Evolutionary conservation across 352 stramenopile genomes (phyloP), one percentile per base, ranked within the genome.

Genomic region (Phytophthora crassamura): DNA sequence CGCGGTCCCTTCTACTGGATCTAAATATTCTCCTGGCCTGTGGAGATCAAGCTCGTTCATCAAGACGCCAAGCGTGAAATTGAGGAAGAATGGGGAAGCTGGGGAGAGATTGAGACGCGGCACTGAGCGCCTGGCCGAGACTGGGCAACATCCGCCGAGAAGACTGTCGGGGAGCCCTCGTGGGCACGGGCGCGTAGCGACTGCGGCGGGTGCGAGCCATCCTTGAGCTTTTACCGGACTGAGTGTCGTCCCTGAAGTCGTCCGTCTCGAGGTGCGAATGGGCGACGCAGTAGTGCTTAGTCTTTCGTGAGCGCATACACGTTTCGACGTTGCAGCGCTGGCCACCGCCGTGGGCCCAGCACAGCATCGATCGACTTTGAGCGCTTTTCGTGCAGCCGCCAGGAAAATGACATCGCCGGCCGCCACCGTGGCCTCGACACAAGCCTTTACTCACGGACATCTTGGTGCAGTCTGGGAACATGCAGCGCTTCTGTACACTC

Each of bases 241-340:
- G 30, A 10, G 50, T 36, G 7, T 47, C 14, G 15, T 38, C 14
- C 38, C 47, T 25, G 5, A 25, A 59, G 20, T 50, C 38, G 15
- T 52, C 43, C 7, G 52, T 55, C 25, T 82, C 78, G 41, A 80
- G 57, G 32, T 79, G 57, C 48, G 86, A 41, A 54, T 93, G 85
- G 2, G 77, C 73, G 38, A 89, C 75, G 25, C 86, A 91, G 43
- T 80, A 90, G 25, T 70, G 76, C 59, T 88, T 88, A 6, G 77
- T 76, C 64, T 93, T 91, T 18, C 83, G 81, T 6, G 63, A 82
- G 18, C 88, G 84, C 68, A 86, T 86, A 64, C 86, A 95, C 9
- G 66, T 45, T 4, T 79, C 59, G 8, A 78, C 81, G 7, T 90
- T 76, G 55, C 87, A 95, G 15, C 84, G 78, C 49, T 88, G 80